phyloP scores from a whole-genome alignment of 495 filamentous ascomycete species.

The Lasiosphaeria miniovina region DNA sequence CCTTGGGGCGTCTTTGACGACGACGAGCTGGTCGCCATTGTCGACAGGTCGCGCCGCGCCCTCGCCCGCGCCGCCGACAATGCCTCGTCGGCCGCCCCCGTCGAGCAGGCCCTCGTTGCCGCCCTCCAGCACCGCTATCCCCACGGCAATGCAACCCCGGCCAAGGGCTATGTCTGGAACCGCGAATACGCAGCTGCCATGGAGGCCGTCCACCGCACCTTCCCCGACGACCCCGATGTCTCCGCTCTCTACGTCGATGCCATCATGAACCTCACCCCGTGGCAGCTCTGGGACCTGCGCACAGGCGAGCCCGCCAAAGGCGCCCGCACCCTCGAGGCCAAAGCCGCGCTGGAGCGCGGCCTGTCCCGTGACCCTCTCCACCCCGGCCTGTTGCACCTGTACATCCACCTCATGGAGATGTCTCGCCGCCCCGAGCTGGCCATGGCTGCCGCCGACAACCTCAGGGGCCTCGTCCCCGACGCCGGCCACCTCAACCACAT shows the following conservation, averaged over 20 bases:
- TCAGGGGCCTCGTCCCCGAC: slow-evolving; percentile 62
- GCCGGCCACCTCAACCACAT: slow-evolving; percentile 71
- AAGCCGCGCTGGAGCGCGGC: slow-evolving; percentile 51
- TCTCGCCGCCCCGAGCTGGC: slow-evolving; percentile 58
- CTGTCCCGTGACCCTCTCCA: slow-evolving; percentile 49
- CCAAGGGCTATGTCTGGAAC: slow-evolving; percentile 53
- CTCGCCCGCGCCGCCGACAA: slow-evolving; percentile 40
- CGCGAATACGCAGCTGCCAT: slow-evolving; percentile 59
- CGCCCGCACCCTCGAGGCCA: slow-evolving; percentile 57
- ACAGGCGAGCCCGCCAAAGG: slow-evolving; percentile 54
- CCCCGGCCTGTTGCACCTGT: slow-evolving; percentile 65
- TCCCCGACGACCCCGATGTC: slow-evolving; percentile 58
- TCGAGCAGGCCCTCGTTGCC: slow-evolving; percentile 56
- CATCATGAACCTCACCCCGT: slow-evolving; percentile 67
- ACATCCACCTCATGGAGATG: slow-evolving; percentile 77
- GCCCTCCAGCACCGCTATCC: slow-evolving; percentile 59
- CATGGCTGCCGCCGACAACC: slow-evolving; percentile 52
- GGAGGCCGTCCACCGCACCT: slow-evolving; percentile 51
- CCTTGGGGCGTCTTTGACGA: slow-evolving; percentile 65
- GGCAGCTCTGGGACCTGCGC: slow-evolving; percentile 61
- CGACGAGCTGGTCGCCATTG: slow-evolving; percentile 47
- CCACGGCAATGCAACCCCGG: slow-evolving; percentile 28
- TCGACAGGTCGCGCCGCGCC: slow-evolving; percentile 45
- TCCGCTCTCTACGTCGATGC: slow-evolving; percentile 61
- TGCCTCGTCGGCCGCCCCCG: slow-evolving; percentile 25